A percentile compares a stretch with the other conserved stretches of the same genome.
phyloP scores from a whole-genome alignment of 176 grass and related monocot genomes.

The Avena sativa region DNA sequence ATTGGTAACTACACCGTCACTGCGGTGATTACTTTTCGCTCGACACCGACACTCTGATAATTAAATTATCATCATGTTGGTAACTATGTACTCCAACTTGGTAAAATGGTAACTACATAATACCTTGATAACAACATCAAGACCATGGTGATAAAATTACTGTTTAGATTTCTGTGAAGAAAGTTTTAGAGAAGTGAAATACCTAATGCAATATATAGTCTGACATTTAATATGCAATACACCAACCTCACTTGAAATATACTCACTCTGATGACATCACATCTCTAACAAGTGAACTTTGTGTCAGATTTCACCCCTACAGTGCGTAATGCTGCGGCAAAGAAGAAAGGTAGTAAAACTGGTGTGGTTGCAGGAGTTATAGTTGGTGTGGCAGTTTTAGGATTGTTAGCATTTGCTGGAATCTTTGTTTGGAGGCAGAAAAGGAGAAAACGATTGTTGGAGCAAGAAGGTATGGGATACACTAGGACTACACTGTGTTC shows the following conservation, averaged over 20 bases:
- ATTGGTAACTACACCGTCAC: too few species aligned
- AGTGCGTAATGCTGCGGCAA: conserved; percentile 45
- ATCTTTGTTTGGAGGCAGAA: conserved; percentile 61
- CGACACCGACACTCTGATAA: too few species aligned
- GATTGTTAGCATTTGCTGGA: conserved; percentile 45
- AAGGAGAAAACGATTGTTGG: conserved; percentile 55
- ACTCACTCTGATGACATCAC: neutral
- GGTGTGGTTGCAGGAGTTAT: conserved; percentile 57
- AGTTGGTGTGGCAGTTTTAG: conserved; percentile 56
- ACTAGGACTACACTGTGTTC: neutral
- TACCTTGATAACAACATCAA: too few species aligned
- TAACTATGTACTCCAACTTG: too few species aligned
- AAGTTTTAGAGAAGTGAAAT: conserved; percentile 13
- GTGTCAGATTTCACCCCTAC: conserved; percentile 71
- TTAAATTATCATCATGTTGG: too few species aligned
- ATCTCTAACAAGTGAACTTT: conserved; percentile 46
- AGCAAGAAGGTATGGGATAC: conserved; percentile 52
- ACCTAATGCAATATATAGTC: neutral
- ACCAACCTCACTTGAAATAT: conserved; percentile 25
- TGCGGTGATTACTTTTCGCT: too few species aligned
- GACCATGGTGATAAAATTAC: too few species aligned
- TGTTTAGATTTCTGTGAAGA: neutral
- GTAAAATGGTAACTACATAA: too few species aligned
- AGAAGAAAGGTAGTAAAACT: conserved; percentile 44
- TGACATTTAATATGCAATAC: neutral